Evolutionary conservation across 2,329 filamentous ascomycete species (phyloP).

Genomic region (Colletotrichum viniferum): DNA sequence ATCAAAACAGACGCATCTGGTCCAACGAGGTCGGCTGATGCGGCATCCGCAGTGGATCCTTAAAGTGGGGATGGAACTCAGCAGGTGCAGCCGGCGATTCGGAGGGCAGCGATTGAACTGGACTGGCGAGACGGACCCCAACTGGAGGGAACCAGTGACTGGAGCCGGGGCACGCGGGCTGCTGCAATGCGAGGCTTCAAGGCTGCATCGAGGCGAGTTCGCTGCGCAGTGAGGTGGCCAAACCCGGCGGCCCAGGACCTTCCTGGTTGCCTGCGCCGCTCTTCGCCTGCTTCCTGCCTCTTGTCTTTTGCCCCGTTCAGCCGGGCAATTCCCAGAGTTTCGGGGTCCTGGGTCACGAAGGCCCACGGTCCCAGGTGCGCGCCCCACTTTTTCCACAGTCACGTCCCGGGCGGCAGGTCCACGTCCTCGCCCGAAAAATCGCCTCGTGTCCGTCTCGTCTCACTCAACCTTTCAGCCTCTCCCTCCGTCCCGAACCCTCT

Average conservation of each 20-base stretch:
- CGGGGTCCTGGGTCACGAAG: constrained; percentile 15
- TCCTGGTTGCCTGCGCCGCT: not conserved
- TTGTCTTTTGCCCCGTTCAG: not conserved
- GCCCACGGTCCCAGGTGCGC: not conserved
- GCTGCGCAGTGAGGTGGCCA: not conserved
- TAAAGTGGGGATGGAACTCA: not conserved
- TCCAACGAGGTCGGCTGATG: constrained; percentile 5
- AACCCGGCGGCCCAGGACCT: not conserved
- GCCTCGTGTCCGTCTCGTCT: constrained; percentile 20
- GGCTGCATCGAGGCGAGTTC: constrained; percentile 13
- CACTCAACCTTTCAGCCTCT: constrained; percentile 5
- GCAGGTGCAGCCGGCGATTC: not conserved
- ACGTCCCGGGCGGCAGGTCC: constrained; percentile 12
- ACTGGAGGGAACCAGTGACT: not conserved
- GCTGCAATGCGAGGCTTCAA: constrained; percentile 9
- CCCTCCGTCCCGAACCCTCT: constrained; percentile 7
- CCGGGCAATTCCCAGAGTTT: constrained; percentile 9
- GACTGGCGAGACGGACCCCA: not conserved
- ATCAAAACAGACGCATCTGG: not conserved
- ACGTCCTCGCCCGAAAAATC: constrained; percentile 19
- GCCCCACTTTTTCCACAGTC: constrained; percentile 12
- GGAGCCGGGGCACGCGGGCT: not conserved
- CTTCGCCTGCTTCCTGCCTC: not conserved
- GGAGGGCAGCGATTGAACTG: not conserved
- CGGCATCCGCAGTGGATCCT: not conserved